Conservation (phyloP, 164 flowering plant genomes). For the Dillenia turbinata region DNA sequence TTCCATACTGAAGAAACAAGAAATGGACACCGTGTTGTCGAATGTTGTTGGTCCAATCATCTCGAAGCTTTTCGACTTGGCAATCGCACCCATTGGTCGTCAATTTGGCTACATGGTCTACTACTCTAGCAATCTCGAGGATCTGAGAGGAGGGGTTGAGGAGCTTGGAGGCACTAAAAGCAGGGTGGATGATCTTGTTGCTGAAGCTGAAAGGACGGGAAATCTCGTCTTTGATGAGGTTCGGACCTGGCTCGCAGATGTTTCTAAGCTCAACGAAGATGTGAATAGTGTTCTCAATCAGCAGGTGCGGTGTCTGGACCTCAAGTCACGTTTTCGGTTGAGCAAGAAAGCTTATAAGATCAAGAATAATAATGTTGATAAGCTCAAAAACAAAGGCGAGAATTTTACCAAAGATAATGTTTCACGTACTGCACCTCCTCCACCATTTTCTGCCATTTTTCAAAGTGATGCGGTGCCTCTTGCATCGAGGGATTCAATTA, state of each 20-base stretch:
- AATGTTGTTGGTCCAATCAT: too few relatives aligned
- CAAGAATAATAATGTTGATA: too few relatives aligned
- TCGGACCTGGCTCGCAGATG: neutral
- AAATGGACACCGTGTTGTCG: too few relatives aligned
- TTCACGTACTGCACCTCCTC: neutral
- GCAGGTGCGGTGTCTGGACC: neutral
- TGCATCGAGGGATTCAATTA: neutral
- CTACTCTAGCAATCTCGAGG: neutral
- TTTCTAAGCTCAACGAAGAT: neutral
- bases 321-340: neutral
- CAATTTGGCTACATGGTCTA: neutral
- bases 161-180: neutral
- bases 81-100: neutral
- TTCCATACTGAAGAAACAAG: too few relatives aligned
- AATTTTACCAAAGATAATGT: neutral
- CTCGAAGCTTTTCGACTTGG: too few relatives aligned
- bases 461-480: too few relatives aligned
- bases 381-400: neutral
- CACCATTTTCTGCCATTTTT: neutral
- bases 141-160: neutral
- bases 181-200: neutral
- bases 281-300: too few relatives aligned
- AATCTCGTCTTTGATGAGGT: neutral
- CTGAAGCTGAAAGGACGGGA: neutral
- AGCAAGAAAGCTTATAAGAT: neutral